phyloP scores from a whole-genome alignment of 768 basidiomycete genomes.

The Pisolithus orientalis region DNA sequence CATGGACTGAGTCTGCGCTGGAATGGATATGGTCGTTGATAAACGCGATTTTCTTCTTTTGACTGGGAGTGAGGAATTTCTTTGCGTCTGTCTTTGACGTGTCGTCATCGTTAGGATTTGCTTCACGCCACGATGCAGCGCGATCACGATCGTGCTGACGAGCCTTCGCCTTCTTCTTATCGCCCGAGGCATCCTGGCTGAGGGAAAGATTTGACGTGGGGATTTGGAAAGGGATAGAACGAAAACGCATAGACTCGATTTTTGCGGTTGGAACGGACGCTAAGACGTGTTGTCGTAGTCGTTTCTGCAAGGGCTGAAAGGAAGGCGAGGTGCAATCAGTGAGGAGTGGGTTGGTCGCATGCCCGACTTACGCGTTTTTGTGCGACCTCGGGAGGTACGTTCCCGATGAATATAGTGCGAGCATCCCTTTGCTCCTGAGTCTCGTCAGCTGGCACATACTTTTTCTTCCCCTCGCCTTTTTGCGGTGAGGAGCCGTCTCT shows the following conservation, averaged over 20 bases:
- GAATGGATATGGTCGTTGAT: slow-evolving; percentile 90
- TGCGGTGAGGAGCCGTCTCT: slow-evolving; percentile 24
- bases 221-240: slow-evolving; percentile 84
- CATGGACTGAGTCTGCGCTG: slow-evolving; percentile 68
- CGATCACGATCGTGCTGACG: slow-evolving; percentile 54
- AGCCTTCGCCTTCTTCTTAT: slow-evolving; percentile 24
- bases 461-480: slow-evolving; percentile 29
- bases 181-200: slow-evolving; percentile 25
- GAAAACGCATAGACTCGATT: slow-evolving; percentile 90
- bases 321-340: neutral
- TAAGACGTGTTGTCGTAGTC: slow-evolving; percentile 71
- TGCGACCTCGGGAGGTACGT: slow-evolving; percentile 71
- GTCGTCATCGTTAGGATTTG: slow-evolving; percentile 37
- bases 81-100: slow-evolving; percentile 45
- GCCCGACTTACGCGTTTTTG: slow-evolving; percentile 59
- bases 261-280: slow-evolving; percentile 65
- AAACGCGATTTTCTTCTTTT: slow-evolving; percentile 92
- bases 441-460: slow-evolving; percentile 62
- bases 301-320: slow-evolving; percentile 63
- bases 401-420: slow-evolving; percentile 90
- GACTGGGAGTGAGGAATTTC: slow-evolving; percentile 65
- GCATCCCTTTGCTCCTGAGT: slow-evolving; percentile 66
- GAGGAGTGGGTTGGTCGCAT: neutral
- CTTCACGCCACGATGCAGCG: slow-evolving; percentile 50
- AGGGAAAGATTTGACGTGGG: slow-evolving; percentile 64